These are phyloP conservation scores for Aspergillus transmontanensis DNA, from an alignment of 2,329 filamentous ascomycete species.

Conservation along the genomic window DNA sequence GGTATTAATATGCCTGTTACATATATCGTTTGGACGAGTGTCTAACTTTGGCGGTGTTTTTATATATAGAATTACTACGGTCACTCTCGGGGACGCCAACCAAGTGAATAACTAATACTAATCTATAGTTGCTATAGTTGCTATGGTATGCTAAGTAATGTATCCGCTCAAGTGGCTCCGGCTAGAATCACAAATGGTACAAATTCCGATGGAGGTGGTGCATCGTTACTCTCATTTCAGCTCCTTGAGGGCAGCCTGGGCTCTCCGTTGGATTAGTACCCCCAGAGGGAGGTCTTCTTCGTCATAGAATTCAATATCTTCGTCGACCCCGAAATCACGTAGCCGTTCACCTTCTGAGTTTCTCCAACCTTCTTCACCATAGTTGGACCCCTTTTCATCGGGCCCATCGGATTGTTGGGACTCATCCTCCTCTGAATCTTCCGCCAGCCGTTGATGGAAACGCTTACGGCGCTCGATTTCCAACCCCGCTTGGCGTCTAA, in stretches of 20 bases:
- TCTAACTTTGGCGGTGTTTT: not conserved
- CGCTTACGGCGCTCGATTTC: constrained; percentile 42
- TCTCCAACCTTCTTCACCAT: constrained; percentile 63
- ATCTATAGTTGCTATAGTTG: not conserved
- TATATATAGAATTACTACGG: not conserved
- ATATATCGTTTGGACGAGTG: not conserved
- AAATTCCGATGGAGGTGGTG: not conserved
- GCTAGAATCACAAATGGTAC: not conserved
- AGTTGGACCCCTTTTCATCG: constrained; percentile 28
- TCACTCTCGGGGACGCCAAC: not conserved
- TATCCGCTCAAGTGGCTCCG: not conserved
- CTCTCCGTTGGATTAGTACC: constrained; percentile 51
- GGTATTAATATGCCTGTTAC: not conserved
- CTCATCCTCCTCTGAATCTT: constrained; percentile 19
- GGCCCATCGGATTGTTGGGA: constrained; percentile 23
- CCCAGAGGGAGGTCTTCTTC: constrained; percentile 63
- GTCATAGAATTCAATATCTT: constrained; percentile 66
- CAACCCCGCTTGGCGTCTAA: constrained; percentile 42
- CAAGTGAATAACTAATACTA: not conserved
- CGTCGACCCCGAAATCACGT: constrained; percentile 66
- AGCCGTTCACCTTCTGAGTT: constrained; percentile 65
- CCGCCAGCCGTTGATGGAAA: constrained; percentile 43
- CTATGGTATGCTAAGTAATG: not conserved
- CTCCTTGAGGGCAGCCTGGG: constrained; percentile 16
- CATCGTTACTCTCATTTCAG: not conserved